Evolutionary conservation across 345 rosid species (phyloP).

Genomic region (Populus tremula): DNA sequence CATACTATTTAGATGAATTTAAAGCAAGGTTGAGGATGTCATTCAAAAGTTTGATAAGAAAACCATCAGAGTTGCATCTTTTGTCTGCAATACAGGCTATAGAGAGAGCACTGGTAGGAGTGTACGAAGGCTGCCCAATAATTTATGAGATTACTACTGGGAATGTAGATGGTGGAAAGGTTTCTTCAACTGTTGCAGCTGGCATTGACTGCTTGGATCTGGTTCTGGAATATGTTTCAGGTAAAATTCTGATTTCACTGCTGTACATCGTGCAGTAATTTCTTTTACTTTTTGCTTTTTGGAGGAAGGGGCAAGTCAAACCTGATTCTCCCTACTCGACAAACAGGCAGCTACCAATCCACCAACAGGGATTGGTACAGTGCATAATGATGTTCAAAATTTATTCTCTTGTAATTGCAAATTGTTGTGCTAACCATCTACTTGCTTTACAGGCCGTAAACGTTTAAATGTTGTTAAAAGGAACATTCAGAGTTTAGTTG

Average conservation of each 20-base stretch:
- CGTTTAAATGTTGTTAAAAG: slow-evolving; percentile 56
- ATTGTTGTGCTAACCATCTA: slow-evolving; percentile 23
- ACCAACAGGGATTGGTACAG: background rate
- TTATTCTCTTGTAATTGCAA: background rate
- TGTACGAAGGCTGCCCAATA: slow-evolving; percentile 43
- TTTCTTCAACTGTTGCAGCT: slow-evolving; percentile 67
- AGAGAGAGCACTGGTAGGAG: slow-evolving; percentile 82
- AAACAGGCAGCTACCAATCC: background rate
- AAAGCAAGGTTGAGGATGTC: slow-evolving; percentile 67
- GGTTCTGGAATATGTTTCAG: slow-evolving; percentile 77
- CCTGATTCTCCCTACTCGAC: background rate
- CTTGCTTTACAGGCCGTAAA: slow-evolving; percentile 57
- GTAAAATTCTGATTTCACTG: slow-evolving; percentile 33
- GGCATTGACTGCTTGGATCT: slow-evolving; percentile 88
- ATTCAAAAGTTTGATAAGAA: slow-evolving; percentile 54
- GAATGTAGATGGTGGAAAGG: slow-evolving; percentile 56
- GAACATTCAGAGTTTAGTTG: slow-evolving; percentile 59
- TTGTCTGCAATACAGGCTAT: slow-evolving; percentile 64
- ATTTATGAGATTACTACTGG: slow-evolving; percentile 54
- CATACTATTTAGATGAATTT: slow-evolving; percentile 54
- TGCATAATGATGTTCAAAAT: background rate
- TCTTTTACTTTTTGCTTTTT: background rate
- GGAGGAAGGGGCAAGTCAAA: background rate
- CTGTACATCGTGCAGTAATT: background rate
- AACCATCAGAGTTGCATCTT: slow-evolving; percentile 61